These are phyloP conservation scores for Pythium angustatum DNA, from an alignment of 352 stramenopile genomes.

Conservation along the genomic window DNA sequence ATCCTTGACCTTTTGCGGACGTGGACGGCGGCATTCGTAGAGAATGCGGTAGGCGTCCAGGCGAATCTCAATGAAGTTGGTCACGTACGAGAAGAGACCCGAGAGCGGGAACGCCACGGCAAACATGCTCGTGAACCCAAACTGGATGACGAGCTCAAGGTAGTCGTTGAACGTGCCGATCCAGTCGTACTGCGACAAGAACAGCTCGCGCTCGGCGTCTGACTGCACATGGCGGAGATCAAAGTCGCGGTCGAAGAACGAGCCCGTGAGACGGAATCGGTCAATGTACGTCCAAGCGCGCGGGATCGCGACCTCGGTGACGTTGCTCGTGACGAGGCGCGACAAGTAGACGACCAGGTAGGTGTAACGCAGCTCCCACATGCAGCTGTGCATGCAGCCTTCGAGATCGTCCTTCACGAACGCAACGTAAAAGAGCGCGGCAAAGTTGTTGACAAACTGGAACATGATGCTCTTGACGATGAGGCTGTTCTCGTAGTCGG, in stretches of 20 bases:
- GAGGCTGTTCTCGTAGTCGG: conserved; percentile 90
- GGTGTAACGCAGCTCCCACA: conserved; percentile 89
- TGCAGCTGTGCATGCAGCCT: conserved; percentile 73
- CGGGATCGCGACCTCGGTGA: conserved; percentile 76
- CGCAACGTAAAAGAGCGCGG: conserved; percentile 93
- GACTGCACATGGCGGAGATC: conserved; percentile 33
- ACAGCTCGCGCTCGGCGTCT: conserved; percentile 68
- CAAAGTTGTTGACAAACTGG: conserved; percentile 96
- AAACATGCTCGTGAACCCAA: conserved; percentile 90
- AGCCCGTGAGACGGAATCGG: conserved; percentile 63
- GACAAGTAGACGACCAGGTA: conserved; percentile 92
- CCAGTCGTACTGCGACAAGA: conserved; percentile 84
- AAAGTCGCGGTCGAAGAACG: conserved; percentile 39
- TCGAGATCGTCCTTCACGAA: conserved; percentile 89
- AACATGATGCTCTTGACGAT: conserved; percentile 96
- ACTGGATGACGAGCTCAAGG: conserved; percentile 91
- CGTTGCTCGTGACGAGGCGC: conserved; percentile 77
- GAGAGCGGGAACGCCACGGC: conserved; percentile 93
- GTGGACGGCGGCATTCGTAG: conserved; percentile 76
- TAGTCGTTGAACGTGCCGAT: conserved; percentile 92
- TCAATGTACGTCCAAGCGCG: conserved; percentile 74
- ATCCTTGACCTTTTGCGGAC: conserved; percentile 76
- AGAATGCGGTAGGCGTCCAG: conserved; percentile 87
- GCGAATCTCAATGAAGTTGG: conserved; percentile 93
- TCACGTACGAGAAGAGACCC: conserved; percentile 89